phyloP scores from a whole-genome alignment of 1,139 yeast species.

The Pichia sp. region DNA sequence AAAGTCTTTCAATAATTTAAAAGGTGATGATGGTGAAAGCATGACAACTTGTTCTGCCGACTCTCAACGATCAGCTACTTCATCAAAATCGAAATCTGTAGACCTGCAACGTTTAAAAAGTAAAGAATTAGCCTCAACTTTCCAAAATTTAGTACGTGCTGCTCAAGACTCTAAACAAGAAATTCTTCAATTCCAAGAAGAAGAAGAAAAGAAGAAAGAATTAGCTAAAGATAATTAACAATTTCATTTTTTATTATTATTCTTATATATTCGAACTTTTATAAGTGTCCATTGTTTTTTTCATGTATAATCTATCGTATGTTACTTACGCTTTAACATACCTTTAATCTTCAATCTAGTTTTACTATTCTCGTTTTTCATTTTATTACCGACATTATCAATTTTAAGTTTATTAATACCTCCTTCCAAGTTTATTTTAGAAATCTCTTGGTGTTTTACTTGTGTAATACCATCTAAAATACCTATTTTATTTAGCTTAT shows the following conservation, averaged over 20 bases:
- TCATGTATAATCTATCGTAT: not conserved
- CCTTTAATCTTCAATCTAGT: conserved; percentile 2
- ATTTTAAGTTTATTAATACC: conserved; percentile 4
- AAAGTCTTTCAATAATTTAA: conserved; percentile 20
- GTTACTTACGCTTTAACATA: not conserved
- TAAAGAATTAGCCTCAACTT: conserved; percentile 25
- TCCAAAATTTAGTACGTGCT: conserved; percentile 27
- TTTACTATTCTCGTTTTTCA: conserved; percentile 6
- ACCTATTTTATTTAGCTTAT: not conserved
- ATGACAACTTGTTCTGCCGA: not conserved
- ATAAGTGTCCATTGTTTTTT: not conserved
- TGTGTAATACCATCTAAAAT: conserved; percentile 5
- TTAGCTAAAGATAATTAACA: not conserved
- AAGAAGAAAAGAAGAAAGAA: conserved; percentile 14
- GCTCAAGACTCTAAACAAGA: conserved; percentile 29
- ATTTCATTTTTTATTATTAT: not conserved
- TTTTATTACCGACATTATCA: conserved; percentile 5
- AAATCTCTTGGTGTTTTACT: conserved; percentile 2
- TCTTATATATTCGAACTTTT: not conserved
- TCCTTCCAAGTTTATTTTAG: conserved; percentile 1
- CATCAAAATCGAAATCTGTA: not conserved
- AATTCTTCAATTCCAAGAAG: conserved; percentile 23
- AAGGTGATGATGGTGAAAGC: not conserved
- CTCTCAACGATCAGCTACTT: not conserved
- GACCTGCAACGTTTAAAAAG: conserved; percentile 18